phyloP scores from a whole-genome alignment of 495 filamentous ascomycete genomes.

The Lophiostoma macrostomum region DNA sequence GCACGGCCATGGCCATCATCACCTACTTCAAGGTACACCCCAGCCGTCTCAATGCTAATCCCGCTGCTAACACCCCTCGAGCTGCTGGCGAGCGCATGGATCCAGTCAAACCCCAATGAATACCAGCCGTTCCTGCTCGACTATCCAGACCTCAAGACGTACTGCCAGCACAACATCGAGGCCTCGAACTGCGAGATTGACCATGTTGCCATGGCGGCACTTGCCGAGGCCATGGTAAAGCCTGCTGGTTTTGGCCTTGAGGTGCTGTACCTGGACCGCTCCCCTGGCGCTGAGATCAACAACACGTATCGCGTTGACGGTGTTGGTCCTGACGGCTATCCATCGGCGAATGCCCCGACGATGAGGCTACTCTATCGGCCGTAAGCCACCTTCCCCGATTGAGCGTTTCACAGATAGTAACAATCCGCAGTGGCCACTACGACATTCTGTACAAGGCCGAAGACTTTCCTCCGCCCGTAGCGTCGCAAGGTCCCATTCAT shows the following conservation, averaged over 20 bases:
- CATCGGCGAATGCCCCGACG: conserved; percentile 52
- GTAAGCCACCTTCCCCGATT: conserved; percentile 47
- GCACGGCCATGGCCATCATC: conserved; percentile 68
- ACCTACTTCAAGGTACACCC: conserved; percentile 60
- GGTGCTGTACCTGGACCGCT: conserved; percentile 88
- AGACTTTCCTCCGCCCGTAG: conserved; percentile 39
- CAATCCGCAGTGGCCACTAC: conserved; percentile 71
- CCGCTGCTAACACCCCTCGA: conserved; percentile 36
- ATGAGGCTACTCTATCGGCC: conserved; percentile 68
- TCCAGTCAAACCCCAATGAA: conserved; percentile 66
- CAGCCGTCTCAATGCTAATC: conserved; percentile 30
- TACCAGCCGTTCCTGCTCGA: conserved; percentile 69
- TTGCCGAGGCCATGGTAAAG: conserved; percentile 77
- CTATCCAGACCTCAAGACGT: conserved; percentile 58
- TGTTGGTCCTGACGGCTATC: conserved; percentile 45
- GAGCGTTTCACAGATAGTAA: no score
- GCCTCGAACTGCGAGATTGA: conserved; percentile 81
- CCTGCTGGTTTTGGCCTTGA: conserved; percentile 77
- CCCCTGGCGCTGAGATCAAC: conserved; percentile 74
- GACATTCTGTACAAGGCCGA: conserved; percentile 81
- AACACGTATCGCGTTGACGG: conserved; percentile 62
- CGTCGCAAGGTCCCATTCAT: conserved; percentile 28
- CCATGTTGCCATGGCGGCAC: conserved; percentile 71
- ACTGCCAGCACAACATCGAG: conserved; percentile 69
- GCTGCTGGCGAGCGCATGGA: conserved; percentile 82